Conservation (phyloP, 23 red algal genomes). For the Chondrus crispus region DNA sequence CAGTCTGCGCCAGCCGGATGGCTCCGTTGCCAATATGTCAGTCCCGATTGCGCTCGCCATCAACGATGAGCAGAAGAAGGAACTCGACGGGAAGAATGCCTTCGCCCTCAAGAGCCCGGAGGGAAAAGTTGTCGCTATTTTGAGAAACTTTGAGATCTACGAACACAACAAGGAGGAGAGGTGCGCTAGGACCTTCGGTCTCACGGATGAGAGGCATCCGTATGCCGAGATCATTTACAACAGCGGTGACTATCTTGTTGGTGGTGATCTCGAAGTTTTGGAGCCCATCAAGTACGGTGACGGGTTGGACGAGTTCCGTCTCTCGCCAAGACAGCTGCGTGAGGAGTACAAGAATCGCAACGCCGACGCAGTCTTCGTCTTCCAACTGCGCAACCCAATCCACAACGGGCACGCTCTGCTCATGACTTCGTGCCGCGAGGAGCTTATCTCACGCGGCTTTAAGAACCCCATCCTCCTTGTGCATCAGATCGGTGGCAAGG, state of each 20-base stretch:
- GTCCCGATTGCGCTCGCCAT: constrained; percentile 94
- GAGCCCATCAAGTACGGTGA: constrained; percentile 81
- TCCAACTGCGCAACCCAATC: constrained; percentile 98
- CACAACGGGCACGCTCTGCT: constrained; percentile 98
- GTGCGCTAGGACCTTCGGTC: constrained; percentile 79
- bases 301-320: constrained; percentile 93
- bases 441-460: constrained; percentile 84
- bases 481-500: constrained; percentile 97
- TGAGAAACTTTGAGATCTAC: constrained; percentile 83
- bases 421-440: constrained; percentile 84
- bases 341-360: constrained; percentile 77
- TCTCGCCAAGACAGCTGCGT: constrained; percentile 76
- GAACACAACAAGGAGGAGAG: constrained; percentile 98
- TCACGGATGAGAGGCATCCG: constrained; percentile 86
- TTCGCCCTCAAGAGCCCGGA: constrained; percentile 62
- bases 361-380: constrained; percentile 99
- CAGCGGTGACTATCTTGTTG: constrained; percentile 85
- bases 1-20: constrained; percentile 64
- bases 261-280: constrained; percentile 90
- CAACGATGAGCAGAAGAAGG: constrained; percentile 62
- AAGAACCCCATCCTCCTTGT: constrained; percentile 95
- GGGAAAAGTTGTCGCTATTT: constrained; percentile 72
- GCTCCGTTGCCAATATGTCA: constrained; percentile 80
- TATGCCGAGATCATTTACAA: constrained; percentile 87
- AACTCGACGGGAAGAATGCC: constrained; percentile 40